These are phyloP conservation scores for Chalciporus chontae DNA, from an alignment of 768 basidiomycete species.

Conservation along the genomic window DNA sequence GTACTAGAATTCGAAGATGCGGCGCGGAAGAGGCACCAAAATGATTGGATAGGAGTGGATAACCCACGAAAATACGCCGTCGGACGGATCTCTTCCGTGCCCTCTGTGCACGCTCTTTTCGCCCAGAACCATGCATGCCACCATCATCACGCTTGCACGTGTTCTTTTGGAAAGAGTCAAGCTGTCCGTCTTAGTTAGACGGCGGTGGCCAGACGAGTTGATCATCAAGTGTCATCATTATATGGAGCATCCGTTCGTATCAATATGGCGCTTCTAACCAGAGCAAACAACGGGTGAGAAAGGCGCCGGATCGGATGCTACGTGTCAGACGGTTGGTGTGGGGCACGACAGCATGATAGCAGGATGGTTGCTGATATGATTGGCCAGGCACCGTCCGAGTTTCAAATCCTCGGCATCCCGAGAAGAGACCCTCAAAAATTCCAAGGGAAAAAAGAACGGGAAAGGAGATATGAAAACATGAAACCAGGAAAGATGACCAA, in stretches of 20 bases:
- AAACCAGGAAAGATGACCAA: not conserved
- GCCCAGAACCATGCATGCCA: not conserved
- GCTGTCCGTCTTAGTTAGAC: too few species aligned
- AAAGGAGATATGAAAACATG: not conserved
- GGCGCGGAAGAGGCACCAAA: not conserved
- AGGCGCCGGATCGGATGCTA: too few species aligned
- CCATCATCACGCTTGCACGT: not conserved
- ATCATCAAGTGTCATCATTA: not conserved
- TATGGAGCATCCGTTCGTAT: too few species aligned
- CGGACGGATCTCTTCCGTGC: constrained; percentile 29
- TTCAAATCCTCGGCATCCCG: not conserved
- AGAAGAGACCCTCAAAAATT: not conserved
- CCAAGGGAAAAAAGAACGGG: not conserved
- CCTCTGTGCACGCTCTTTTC: not conserved
- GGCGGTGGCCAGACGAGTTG: not conserved
- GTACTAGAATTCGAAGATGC: not conserved
- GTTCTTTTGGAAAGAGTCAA: not conserved
- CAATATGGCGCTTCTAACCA: too few species aligned
- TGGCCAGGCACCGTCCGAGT: not conserved
- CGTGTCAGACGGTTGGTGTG: too few species aligned
- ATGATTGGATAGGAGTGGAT: not conserved
- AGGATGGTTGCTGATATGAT: too few species aligned
- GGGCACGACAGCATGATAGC: too few species aligned
- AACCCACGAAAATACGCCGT: not conserved
- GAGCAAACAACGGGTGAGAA: too few species aligned